Base-by-base conservation (phyloP, 208 protist genomes). In the Endotrypanum monterogeii region DNA sequence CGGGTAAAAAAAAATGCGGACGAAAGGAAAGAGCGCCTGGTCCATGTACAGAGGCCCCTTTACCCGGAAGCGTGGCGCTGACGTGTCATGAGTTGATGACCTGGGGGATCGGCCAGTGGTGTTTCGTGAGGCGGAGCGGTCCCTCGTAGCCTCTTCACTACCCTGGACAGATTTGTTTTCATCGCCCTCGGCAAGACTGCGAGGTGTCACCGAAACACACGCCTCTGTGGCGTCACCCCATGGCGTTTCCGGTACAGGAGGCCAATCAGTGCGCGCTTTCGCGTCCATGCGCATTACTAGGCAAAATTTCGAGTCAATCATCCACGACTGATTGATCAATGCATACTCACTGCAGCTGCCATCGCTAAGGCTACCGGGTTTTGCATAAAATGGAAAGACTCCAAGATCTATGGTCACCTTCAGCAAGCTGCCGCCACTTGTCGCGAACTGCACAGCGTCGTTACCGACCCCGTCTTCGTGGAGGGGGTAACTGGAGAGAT, bases 1-100 rank as follows among this genome's bases (percentile, higher is more conserved):
- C 46, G 70, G 70, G 32, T 73, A 65, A 63, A 80, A 71, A 46
- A 76, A 39, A 60, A 76, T 67, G 62, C 76, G 76, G 30, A 80
- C 60, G 28, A 80, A 51, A 0, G 76, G 76, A 32, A 80, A 80
- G 30, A 58, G 55, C 8, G 46, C 61, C 20, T 76, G 71, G 70
- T 80, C 71, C 12, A 80, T 51, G 39, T 62, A 73, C 51, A 80
- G 18, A 16, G 70, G 70, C 2, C 68, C 41, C 60, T 71, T 65
- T 60, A 79, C 35, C 67, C 63, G 75, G 30, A 69, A 74, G 30
- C 68, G 68, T 28, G 68, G 68, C 23, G 71, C 75, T 69, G 58
- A 71, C 7, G 50, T 63, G 67, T 67, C 55, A 62, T 69, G 74
- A 20, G 71, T 52, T 4, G 69, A 73, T 16, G 65, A 55, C 0